Evolutionary conservation across 768 basidiomycete species (phyloP), one percentile per base, ranked within the genome.

Genomic region (Gymnopilus junonius): DNA sequence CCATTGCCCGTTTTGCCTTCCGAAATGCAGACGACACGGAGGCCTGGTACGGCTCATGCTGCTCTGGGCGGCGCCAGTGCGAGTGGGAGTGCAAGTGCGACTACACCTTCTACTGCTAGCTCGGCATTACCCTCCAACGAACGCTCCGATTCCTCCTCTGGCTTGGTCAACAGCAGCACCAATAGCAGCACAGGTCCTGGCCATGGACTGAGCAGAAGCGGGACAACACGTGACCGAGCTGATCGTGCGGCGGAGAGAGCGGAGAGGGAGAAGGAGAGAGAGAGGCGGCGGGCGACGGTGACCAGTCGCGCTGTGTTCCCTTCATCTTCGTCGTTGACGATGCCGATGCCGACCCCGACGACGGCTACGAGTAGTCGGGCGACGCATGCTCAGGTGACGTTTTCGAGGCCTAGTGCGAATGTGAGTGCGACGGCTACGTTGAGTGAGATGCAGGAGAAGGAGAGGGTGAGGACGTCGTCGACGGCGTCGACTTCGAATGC

Each of bases 1-100:
- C 86, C 89, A 0, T 77, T 89, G 2, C 83, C 87, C 1, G 77
- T 79, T 23, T 79, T 88, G 10, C 87, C 87, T 0, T 88, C 88
- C 2, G 89, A 91, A 70, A 79, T 82, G 0, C 70, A 74, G 45
- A 66, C 56, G 59, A 46, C 25, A 2, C 12, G 25, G 25, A 32
- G 48, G 31, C 48, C 48, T 2, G 48, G 48, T 15, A 51, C 48
- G 48, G 48, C 48, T 14, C 27, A 51, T 51, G 48, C 48, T 51
- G 48, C 48, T 17, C 10, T 51, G 48, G 48, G 48, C 27, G 21
- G 45, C 12, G 45, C 21, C 2, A 42, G 7, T 20, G 7, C 17
- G 14, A 20, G 1, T 42, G 3, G 2, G 40, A 42, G 8, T 17
- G 10, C 21, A 15, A 42, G 40, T 42, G 54, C 54, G 29, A 35